Base-by-base conservation (phyloP, 2,329 filamentous ascomycete genomes). In the Albophoma yamanashiensis region DNA sequence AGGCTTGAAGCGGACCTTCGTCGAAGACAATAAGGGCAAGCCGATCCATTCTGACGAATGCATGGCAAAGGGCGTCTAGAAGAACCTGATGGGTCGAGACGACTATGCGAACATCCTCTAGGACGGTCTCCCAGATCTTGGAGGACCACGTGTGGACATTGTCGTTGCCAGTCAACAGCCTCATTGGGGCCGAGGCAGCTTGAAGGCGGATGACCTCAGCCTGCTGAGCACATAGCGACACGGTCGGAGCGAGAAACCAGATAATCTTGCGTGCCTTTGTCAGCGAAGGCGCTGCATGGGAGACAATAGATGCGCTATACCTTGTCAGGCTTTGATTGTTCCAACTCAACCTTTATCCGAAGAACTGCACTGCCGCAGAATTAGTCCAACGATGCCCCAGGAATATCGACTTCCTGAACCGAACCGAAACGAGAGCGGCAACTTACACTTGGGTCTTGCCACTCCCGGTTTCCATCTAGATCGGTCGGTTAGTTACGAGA, bases 1-100 rank as follows among this genome's bases (percentile, higher is more conserved):
- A 52, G 20, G 31, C 9, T 15, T 12, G 50, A 38, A 22, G 27
- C 74, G 59, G 69, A 88, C 89, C 89, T 84, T 96, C 92, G 67
- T 96, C 92, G 66, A 96, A 89, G 0, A 96, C 81, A 20, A 95
- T 74, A 5, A 96, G 76, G 6, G 86, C 79, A 27, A 96, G 72
- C 2, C 76, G 77, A 0, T 76, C 69, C 66, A 95, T 81, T 1
- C 70, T 77, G 2, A 96, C 81, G 69, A 95, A 95, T 0, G 81
- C 89, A 73, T 94, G 89, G 1, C 74, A 76, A 47, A 95, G 77
- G 3, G 89, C 90, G 71, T 95, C 89, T 3, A 84, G 75, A 15
- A 96, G 78, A 1, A 95, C 81, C 62, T 89, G 86, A 62, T 88
- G 86, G 0, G 92, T 94, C 0, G 89, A 91, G 1, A 96, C 80